Base-by-base conservation (phyloP, 345 rosid species). In the Ceriops tagal region DNA sequence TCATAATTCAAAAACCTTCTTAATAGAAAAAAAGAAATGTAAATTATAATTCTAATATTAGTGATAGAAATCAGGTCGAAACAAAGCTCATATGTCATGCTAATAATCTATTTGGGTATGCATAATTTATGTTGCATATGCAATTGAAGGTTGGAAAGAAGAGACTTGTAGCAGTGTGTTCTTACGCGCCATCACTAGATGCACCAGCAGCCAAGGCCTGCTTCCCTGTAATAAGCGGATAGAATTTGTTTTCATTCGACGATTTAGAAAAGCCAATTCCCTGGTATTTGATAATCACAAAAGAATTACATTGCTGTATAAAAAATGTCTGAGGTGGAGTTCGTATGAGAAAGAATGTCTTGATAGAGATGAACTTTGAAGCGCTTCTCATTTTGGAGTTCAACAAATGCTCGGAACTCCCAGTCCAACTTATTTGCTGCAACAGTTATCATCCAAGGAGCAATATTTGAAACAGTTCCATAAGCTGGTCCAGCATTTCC, bases 401-500 rank as follows among this genome's bases (percentile, higher is more conserved):
- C 63, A 64, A 64, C 65, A 28, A 56, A 67, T 20, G 85, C 78
- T 1, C 80, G 75, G 68, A 80, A 83, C 0, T 85, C 78, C 67
- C 86, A 83, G 30, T 86, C 90, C 52, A 82, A 19, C 39, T 82
- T 86, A 20, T 73, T 82, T 21, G 86, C 85, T 31, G 84, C 88
- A 1, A 83, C 86, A 0, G 83, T 82, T 15, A 84, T 9, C 9
- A 82, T 77, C 88, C 86, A 86, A 19, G 88, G 88, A 22, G 90
- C 83, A 0, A 70, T 61, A 56, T 86, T 86, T n/a, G 37, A 30
- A 5, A 86, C 79, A 0, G 90, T 80, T 52, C 77, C 73, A 75
- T 81, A 78, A 0, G 21, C 67, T 20, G 62, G 60, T 19, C 77
- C 83, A 65, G 16, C 77, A 69, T 79, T 75, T 24, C 77, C 64